Base-by-base conservation (phyloP, 805 yeast species). In the Yarrowia sp. region DNA sequence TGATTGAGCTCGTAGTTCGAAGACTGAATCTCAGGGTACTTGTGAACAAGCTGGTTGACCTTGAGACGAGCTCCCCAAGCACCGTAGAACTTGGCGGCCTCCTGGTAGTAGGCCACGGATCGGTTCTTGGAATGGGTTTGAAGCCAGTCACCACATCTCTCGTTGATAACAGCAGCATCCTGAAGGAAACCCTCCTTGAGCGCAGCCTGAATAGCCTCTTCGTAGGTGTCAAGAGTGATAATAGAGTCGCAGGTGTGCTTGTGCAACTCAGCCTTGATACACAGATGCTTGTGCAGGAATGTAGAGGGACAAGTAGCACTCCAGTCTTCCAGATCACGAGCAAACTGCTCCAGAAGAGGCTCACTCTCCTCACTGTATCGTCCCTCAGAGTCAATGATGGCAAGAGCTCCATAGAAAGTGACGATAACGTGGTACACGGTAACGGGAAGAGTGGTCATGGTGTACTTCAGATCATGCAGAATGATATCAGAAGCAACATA, bases 151-250 rank as follows among this genome's bases (percentile, higher is more conserved):
- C 73, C 84, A 73, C 86, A 83, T 19, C 80, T 74, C 65, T 81
- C 80, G 68, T 79, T 76, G 9, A 78, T 78, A 61, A 79, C 68
- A 1, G 82, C 85, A 7, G 76, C 77, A 60, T 83, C 85, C 34
- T 77, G 74, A 71, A 77, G 73, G 19, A 76, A 71, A 12, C 76
- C 75, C 43, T 73, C 68, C n/a, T 70, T 69, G 7, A 74, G 72
- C 1, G 84, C 81, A 4, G 69, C 63, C n/a, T 78, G 80, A n/a
- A 83, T 76, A 0, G 86, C 82, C 30, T 76, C 79, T 65, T 83
- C 84, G 71, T 80, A 84, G 17, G 74, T 69, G 68, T 84, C 86
- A 9, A 84, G 71, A 3, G 79, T 75, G 24, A 76, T 80, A 20
- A 84, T 71, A 19, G 78, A 78, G 6, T 80, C 72, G 2, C 68